Conservation (phyloP, 176 grass and related monocot genomes). For the Bromus sterilis region DNA sequence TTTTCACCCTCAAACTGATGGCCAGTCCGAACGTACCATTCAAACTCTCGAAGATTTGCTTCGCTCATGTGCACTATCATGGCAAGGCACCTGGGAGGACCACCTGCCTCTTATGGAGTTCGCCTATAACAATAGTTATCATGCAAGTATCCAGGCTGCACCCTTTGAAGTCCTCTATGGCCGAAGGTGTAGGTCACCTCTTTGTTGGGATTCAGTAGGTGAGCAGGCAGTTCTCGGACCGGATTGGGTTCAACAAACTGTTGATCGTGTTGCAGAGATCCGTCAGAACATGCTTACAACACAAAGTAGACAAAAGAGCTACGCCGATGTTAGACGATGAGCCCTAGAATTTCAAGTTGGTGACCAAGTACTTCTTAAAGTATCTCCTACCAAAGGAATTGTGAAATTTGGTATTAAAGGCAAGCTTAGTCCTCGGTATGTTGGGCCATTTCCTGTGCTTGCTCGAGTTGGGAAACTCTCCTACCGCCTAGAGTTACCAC, state of each 20-base stretch:
- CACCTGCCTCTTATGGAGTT: background rate
- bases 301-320: no score
- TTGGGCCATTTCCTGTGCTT: no score
- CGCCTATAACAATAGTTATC: background rate
- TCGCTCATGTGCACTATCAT: background rate
- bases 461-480: background rate
- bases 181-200: background rate
- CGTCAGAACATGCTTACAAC: no score
- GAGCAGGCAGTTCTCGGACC: background rate
- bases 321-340: no score
- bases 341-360: background rate
- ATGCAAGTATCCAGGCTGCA: background rate
- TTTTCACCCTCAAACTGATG: background rate
- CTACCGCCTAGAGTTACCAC: background rate
- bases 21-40: background rate
- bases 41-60: background rate
- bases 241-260: background rate
- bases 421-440: background rate
- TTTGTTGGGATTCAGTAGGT: background rate
- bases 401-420: background rate
- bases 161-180: background rate
- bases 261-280: background rate
- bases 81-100: background rate
- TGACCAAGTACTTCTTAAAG: background rate
- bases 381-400: background rate